Evolutionary conservation across 306 rosid genomes (phyloP).

Genomic region (Gynostemma pentaphyllum): DNA sequence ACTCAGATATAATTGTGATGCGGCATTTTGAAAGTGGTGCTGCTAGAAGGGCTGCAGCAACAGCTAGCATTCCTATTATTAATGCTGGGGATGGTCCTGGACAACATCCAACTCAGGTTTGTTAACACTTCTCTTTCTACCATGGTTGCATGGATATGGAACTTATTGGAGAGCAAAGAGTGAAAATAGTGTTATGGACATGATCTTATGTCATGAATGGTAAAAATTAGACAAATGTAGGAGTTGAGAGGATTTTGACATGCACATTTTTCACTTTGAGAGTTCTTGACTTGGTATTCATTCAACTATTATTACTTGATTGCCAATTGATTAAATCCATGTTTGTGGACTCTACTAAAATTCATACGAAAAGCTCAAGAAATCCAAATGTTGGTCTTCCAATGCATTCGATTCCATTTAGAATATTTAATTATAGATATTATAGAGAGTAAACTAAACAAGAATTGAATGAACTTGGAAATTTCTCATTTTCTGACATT

Average conservation of each 20-base stretch:
- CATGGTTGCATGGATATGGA: not conserved
- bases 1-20: constrained; percentile 79
- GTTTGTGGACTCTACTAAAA: not conserved
- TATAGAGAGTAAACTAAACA: not conserved
- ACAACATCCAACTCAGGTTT: constrained; percentile 85
- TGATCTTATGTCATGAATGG: not conserved
- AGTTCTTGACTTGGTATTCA: too few relatives aligned
- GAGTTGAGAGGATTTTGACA: not conserved
- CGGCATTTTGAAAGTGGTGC: constrained; percentile 96
- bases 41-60: constrained; percentile 75
- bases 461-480: not conserved
- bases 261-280: not conserved
- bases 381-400: not conserved
- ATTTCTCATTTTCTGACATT: not conserved
- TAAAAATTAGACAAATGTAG: not conserved
- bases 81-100: constrained; percentile 99
- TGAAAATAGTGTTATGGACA: not conserved
- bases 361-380: not conserved
- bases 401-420: not conserved
- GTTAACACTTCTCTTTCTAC: not conserved
- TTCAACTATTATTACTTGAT: too few relatives aligned
- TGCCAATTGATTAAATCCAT: too few relatives aligned
- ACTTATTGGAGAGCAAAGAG: not conserved
- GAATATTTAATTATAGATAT: not conserved
- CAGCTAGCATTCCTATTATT: constrained; percentile 65